phyloP scores from a whole-genome alignment of 1,284 basidiomycete genomes.

The Puccinia triticina region DNA sequence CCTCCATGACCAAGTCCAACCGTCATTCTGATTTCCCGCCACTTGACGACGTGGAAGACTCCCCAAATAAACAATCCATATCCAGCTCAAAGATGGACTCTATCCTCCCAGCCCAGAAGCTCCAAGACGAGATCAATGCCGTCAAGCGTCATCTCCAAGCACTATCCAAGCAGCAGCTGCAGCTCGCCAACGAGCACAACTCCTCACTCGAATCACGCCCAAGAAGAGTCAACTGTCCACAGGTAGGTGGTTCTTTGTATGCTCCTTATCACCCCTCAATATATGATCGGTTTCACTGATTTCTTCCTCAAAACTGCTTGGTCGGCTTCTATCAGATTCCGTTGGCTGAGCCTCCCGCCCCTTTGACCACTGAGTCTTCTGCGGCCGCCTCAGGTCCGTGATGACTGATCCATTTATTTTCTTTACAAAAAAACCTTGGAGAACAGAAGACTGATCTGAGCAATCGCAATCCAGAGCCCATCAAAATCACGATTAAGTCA shows the following conservation, averaged over 20 bases:
- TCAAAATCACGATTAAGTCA: conserved; percentile 80
- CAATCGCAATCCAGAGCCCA: conserved; percentile 62
- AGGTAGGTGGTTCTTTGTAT: background rate
- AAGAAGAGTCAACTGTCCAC: conserved; percentile 30
- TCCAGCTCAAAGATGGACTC: conserved; percentile 52
- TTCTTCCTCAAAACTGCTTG: background rate
- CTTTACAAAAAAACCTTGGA: background rate
- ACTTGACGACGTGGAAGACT: background rate
- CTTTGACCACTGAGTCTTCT: conserved; percentile 26
- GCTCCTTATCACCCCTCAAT: background rate
- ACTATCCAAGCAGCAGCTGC: conserved; percentile 71
- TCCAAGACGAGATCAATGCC: conserved; percentile 69
- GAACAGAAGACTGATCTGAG: background rate
- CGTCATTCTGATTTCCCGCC: too few species aligned
- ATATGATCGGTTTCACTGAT: background rate
- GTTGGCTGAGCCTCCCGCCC: conserved; percentile 51
- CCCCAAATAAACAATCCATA: background rate
- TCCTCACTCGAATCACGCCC: conserved; percentile 71
- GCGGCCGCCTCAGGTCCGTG: conserved; percentile 23
- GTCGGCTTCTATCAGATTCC: conserved; percentile 29
- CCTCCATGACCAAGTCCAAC: background rate
- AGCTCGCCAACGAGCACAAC: conserved; percentile 74
- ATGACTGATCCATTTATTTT: background rate
- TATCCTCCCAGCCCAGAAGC: conserved; percentile 51
- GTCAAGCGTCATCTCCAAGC: conserved; percentile 73